Evolutionary conservation across 2,329 filamentous ascomycete genomes (phyloP), one percentile per base, ranked within the genome.

Genomic region (Cordyceps militaris): DNA sequence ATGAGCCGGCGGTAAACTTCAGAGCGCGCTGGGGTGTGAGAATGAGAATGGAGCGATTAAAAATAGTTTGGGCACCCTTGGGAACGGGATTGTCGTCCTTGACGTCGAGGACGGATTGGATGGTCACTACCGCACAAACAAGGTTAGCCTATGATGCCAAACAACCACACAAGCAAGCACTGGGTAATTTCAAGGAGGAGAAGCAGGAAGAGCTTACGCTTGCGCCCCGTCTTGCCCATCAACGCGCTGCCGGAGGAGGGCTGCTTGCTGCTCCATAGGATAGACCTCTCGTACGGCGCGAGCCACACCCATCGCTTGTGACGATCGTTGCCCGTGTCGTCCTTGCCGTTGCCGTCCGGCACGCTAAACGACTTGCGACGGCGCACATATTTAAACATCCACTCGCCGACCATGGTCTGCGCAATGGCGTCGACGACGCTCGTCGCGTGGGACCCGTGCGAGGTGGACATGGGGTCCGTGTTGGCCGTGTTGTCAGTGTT

Each of bases 301-400:
- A 99, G 82, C 94, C 94, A 99, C 2, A 99, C 94, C 94, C 94
- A 99, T 70, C 94, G 83, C 75, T 92, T 97, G 71, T 99, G 94
- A 30, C 94, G 88, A 63, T 88, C 86, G 62, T 84, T 85, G 71
- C 89, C 85, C 61, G 79, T 87, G 61, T 88, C 84, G 66, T 91
- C 85, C 61, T 84, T 84, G 36, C 81, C 80, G 60, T 79, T 83
- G 24, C 76, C 79, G 46, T 92, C 89, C 3, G 81, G 75, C 55
- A 93, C 84, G 21, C 91, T 91, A 69, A 99, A 97, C 0, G 93
- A 95, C 74, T 92, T 97, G 63, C 93, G 84, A 69, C 89, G 83
- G 53, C 89, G 82, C 34, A 93, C 88, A 66, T 95, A 94, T 72
- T 95, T 95, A 77, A 87, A 92, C 89, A 95, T 93, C 88, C 90